Percentiles rank a stretch among this genome's conserved stretches.
These are phyloP conservation scores for Caloboletus inedulis DNA, from an alignment of 1,284 basidiomycete species.

Conservation along the genomic window DNA sequence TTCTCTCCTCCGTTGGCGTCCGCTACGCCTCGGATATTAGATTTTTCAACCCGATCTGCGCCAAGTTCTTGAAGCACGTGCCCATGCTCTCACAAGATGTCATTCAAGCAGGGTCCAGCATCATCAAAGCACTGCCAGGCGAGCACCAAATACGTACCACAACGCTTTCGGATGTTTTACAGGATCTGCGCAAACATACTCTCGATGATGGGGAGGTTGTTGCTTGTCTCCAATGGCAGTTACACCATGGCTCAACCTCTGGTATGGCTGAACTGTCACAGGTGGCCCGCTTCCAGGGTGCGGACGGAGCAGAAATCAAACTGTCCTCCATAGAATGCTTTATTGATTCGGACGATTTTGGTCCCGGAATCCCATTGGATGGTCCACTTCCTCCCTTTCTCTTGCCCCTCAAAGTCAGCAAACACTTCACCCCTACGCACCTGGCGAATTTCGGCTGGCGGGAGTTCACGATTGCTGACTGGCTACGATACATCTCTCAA, in stretches of 20 bases:
- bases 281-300: conserved; percentile 47
- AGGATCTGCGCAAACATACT: conserved; percentile 69
- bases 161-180: conserved; percentile 77
- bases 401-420: conserved; percentile 65
- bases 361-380: conserved; percentile 1
- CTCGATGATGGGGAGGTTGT: conserved; percentile 66
- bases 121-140: conserved; percentile 62
- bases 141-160: conserved; percentile 70
- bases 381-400: conserved; percentile 78
- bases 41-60: conserved; percentile 67
- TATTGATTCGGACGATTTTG: no score
- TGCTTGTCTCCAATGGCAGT: conserved; percentile 86
- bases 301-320: conserved; percentile 30
- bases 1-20: conserved; percentile 81
- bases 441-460: conserved; percentile 73
- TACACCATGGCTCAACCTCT: conserved; percentile 48
- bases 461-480: conserved; percentile 73
- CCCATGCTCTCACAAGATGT: conserved; percentile 71
- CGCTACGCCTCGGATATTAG: conserved; percentile 69
- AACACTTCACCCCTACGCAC: conserved; percentile 51
- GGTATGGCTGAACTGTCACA: conserved; percentile 53
- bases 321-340: no score
- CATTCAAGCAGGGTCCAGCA: conserved; percentile 51
- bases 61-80: conserved; percentile 74
- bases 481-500: conserved; percentile 66